These are phyloP conservation scores for Polygonum aviculare DNA, from an alignment of 148 eudicot genomes.

Conservation along the genomic window DNA sequence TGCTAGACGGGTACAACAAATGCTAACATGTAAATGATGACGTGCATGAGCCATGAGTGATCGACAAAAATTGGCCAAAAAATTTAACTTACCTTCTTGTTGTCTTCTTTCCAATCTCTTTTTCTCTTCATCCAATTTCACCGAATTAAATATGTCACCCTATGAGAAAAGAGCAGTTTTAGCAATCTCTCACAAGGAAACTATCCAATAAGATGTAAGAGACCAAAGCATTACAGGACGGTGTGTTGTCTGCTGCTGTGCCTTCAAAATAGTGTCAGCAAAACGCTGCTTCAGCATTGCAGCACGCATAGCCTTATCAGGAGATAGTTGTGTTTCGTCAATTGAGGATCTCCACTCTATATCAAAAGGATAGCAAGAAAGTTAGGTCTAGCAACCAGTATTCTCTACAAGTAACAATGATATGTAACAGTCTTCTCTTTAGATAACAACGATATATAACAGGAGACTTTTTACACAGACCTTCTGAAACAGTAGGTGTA, in stretches of 20 bases:
- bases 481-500: slow-evolving; percentile 15
- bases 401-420: neutral
- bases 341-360: slow-evolving; percentile 29
- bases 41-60: neutral
- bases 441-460: neutral
- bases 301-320: slow-evolving; percentile 66
- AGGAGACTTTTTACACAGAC: slow-evolving; percentile 3
- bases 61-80: neutral
- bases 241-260: slow-evolving; percentile 18
- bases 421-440: neutral
- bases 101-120: slow-evolving; percentile 47
- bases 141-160: slow-evolving; percentile 35
- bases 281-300: slow-evolving; percentile 75
- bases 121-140: slow-evolving; percentile 40
- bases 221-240: neutral
- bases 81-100: slow-evolving; percentile 38
- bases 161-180: slow-evolving; percentile 6
- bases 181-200: neutral
- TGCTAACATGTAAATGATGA: neutral
- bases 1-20: neutral
- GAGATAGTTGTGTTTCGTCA: slow-evolving; percentile 41
- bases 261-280: slow-evolving; percentile 40
- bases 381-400: neutral
- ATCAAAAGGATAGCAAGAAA: neutral
- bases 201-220: neutral